Evolutionary conservation across 2,329 filamentous ascomycete species (phyloP), one percentile per base, ranked within the genome.

Genomic region (Claviceps lovelessii): DNA sequence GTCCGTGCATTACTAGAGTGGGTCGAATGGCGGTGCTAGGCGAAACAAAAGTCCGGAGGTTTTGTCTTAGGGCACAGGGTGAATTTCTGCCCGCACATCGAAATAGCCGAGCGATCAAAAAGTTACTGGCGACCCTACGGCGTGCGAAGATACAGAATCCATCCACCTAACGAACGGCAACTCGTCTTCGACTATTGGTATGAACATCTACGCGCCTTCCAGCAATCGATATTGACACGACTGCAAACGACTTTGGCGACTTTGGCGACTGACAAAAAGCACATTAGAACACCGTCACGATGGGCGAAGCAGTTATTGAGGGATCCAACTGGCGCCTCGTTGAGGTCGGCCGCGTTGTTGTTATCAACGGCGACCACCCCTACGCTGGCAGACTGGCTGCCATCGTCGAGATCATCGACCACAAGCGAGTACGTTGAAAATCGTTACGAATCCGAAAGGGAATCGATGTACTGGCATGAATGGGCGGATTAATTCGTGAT

Each of bases 381-480:
- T 87, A 77, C 79, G 78, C 79, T 66, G 90, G 90, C 78, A 88
- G 88, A 73, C 83, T 97, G 68, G 94, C 90, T 69, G 79, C 85
- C 69, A 91, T 98, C 71, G 90, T 95, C 76, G 91, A 98, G 85
- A 97, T 98, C 76, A 93, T 98, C 79, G 93, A 98, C 79, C 91
- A 98, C 86, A 96, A 95, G 84, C 90, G 93, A 78, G 93, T 98
- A 95, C 73, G 93, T 89, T 71, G 35, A 53, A n/a, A 9, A n/a
- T 19, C 29, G n/a, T 17, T 23, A 28, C 51, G 41, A 31, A 28
- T 17, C 15, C 5, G 7, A 17, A 33, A 7, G 35, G n/a, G 17
- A 23, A 11, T 2, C 1, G 33, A 19, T 28, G 19, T 49, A 5
- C 11, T 31, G 23, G 8, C 15, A n/a, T 47, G 41, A 46, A 55